A percentile compares a stretch with the other conserved stretches of the same genome.
Conservation (phyloP, 78 protist genomes). For the Parvularia atlantis region DNA sequence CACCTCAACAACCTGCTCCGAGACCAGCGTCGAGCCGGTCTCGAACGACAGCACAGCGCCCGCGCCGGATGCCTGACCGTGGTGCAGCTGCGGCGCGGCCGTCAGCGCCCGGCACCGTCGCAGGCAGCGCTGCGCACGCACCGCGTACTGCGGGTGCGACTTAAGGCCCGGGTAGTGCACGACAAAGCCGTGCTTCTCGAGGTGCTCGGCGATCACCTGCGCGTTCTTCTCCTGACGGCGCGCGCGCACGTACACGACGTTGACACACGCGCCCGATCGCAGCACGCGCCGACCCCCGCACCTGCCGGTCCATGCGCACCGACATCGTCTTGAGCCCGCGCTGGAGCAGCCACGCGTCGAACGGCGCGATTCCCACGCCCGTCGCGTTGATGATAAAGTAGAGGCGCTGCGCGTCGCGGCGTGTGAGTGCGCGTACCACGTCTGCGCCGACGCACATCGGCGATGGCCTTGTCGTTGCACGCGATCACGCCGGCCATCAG, state of each 20-base stretch:
- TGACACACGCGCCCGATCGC: too few species aligned
- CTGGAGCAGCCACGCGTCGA: conserved; percentile 35
- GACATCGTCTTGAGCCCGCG: conserved; percentile 42
- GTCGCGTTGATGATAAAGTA: conserved; percentile 10
- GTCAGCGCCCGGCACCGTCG: background rate
- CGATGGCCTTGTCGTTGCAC: conserved; percentile 4
- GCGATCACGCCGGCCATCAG: conserved; percentile 32
- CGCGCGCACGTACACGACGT: too few species aligned
- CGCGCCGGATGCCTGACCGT: conserved; percentile 12
- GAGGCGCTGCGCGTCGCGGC: background rate
- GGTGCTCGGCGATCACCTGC: conserved; percentile 17
- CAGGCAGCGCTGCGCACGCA: background rate
- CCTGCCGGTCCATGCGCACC: conserved; percentile 27
- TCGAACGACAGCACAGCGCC: conserved; percentile 28
- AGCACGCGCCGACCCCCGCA: too few species aligned
- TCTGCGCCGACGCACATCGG: background rate
- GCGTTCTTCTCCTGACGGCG: conserved; percentile 23
- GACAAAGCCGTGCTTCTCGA: conserved; percentile 15
- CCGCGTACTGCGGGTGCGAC: conserved; percentile 22
- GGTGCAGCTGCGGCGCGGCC: background rate
- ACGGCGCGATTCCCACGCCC: conserved; percentile 25
- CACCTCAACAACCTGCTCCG: conserved; percentile 9
- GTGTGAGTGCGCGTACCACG: background rate
- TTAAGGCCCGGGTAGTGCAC: conserved; percentile 24
- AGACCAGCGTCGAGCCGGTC: conserved; percentile 14